phyloP scores from a whole-genome alignment of 108 stramenopile species.

The Fistulifera solaris region DNA sequence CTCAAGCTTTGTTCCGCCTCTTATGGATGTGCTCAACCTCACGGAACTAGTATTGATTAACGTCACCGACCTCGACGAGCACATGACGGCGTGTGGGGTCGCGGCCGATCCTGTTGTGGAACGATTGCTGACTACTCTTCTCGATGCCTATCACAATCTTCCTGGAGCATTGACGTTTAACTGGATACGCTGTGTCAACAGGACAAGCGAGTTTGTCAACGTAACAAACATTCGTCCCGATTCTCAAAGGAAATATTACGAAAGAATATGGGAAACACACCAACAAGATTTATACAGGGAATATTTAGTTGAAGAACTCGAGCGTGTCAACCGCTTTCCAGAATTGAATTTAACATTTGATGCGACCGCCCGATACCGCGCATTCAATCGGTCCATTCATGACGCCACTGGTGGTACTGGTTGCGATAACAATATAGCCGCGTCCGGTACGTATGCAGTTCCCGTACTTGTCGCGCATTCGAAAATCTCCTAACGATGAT shows the following conservation, averaged over 20 bases:
- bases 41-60: not conserved
- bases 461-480: not conserved
- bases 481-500: not conserved
- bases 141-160: not conserved
- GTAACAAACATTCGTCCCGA: slow-evolving; percentile 5
- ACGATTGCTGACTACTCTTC: not conserved
- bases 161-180: slow-evolving; percentile 15
- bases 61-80: not conserved
- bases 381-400: slow-evolving; percentile 5
- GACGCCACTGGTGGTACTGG: slow-evolving; percentile 27
- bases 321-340: not conserved
- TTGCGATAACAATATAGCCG: slow-evolving; percentile 17
- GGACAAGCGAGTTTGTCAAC: not conserved
- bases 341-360: not conserved
- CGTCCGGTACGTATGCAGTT: slow-evolving; percentile 6
- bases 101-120: not conserved
- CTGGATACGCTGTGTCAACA: slow-evolving; percentile 30
- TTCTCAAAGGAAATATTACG: slow-evolving; percentile 13
- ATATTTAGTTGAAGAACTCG: slow-evolving; percentile 5
- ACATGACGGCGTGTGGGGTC: not conserved
- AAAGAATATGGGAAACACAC: slow-evolving; percentile 7
- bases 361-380: not conserved
- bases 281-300: slow-evolving; percentile 11
- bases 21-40: no score
- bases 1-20: no score